phyloP scores from a whole-genome alignment of 208 protist genomes.

The Trichomonas vaginalis region DNA sequence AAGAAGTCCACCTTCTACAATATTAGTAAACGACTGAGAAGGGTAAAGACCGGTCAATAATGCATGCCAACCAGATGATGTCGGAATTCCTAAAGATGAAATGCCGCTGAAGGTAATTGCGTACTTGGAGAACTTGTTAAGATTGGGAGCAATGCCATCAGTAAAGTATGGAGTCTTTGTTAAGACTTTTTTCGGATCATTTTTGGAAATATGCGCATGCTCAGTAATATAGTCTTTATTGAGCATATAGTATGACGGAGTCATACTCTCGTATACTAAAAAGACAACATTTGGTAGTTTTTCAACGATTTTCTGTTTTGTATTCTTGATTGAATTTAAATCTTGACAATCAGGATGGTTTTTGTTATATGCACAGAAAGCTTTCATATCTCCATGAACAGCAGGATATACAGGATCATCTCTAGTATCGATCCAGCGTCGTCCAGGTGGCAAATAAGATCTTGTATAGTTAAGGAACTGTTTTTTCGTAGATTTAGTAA shows the following conservation, averaged over 20 bases:
- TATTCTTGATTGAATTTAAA: background rate
- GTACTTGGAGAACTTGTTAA: background rate
- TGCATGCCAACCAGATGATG: background rate
- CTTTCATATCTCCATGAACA: background rate
- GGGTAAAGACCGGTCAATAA: background rate
- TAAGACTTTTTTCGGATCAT: background rate
- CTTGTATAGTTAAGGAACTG: background rate
- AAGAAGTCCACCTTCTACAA: background rate
- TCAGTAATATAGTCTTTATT: background rate
- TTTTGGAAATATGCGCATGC: background rate
- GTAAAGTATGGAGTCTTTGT: background rate
- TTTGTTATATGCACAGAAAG: background rate
- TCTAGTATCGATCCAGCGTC: background rate
- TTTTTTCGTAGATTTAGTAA: background rate
- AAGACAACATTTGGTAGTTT: background rate
- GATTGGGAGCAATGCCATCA: background rate
- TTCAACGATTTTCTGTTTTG: background rate
- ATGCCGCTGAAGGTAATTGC: background rate
- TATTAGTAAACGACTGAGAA: background rate
- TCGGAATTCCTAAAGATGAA: background rate
- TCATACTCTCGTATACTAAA: background rate
- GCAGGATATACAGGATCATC: background rate
- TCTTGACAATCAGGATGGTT: background rate
- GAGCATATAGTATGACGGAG: background rate
- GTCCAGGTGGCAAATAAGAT: background rate